Conservation (phyloP, 208 protist species). For the Crithidia mellificae region DNA sequence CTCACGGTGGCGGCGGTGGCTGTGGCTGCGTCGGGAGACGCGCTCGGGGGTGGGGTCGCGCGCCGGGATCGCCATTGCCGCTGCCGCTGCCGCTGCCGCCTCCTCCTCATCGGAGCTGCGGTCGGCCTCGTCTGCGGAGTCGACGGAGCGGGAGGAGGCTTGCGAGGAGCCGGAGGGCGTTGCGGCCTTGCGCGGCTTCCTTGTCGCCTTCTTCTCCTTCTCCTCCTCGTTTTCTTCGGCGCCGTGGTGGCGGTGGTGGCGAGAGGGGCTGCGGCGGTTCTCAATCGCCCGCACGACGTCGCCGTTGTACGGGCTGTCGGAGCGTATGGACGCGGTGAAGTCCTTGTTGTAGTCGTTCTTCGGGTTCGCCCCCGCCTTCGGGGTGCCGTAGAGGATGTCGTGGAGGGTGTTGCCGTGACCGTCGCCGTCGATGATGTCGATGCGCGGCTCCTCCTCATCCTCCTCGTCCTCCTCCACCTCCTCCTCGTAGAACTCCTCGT, state of each 20-base stretch:
- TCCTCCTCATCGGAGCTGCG: too few relatives aligned
- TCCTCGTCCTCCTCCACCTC: slow-evolving; percentile 71
- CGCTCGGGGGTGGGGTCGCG: slow-evolving; percentile 29
- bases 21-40: slow-evolving; percentile 2
- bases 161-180: background rate
- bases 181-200: background rate
- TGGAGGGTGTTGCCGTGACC: slow-evolving; percentile 44
- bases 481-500: slow-evolving; percentile 68
- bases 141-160: background rate
- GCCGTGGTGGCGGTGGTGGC: slow-evolving; percentile 20
- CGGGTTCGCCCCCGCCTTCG: slow-evolving; percentile 44
- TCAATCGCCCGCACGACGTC: slow-evolving; percentile 14
- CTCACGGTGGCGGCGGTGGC: too few relatives aligned
- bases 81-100: too few relatives aligned
- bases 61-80: background rate
- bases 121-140: background rate
- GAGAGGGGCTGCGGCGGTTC: slow-evolving; percentile 11
- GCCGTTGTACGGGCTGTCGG: slow-evolving; percentile 16
- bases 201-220: slow-evolving; percentile 5
- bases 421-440: slow-evolving; percentile 68
- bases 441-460: slow-evolving; percentile 71
- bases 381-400: slow-evolving; percentile 70
- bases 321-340: slow-evolving; percentile 17
- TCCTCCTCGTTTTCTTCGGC: slow-evolving; percentile 5
- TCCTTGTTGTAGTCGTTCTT: slow-evolving; percentile 34